Conservation (phyloP, 805 yeast species). For the Priceomyces castillae region DNA sequence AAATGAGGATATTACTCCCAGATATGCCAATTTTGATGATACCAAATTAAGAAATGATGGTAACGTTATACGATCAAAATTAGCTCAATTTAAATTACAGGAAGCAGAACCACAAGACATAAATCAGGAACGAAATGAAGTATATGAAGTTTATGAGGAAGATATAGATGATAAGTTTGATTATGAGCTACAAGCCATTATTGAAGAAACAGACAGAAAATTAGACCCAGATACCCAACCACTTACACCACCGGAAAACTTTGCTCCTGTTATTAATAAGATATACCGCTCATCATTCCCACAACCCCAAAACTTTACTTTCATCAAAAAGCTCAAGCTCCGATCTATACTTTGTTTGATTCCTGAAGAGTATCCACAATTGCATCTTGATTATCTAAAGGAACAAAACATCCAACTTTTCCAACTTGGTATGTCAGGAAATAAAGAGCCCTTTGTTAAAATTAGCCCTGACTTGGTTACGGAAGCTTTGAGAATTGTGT, state of each 20-base stretch:
- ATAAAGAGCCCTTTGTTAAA: slow-evolving; percentile 90
- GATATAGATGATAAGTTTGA: slow-evolving; percentile 43
- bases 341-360: slow-evolving; percentile 79
- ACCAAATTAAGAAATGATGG: slow-evolving; percentile 13
- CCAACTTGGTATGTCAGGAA: slow-evolving; percentile 93
- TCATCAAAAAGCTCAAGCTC: slow-evolving; percentile 58
- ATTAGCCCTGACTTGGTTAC: slow-evolving; percentile 65
- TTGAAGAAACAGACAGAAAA: slow-evolving; percentile 17
- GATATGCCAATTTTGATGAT: slow-evolving; percentile 12
- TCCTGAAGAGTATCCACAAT: slow-evolving; percentile 87
- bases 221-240: slow-evolving; percentile 13
- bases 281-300: slow-evolving; percentile 92
- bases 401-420: slow-evolving; percentile 63
- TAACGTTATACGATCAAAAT: slow-evolving; percentile 32
- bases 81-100: slow-evolving; percentile 25
- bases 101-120: slow-evolving; percentile 14
- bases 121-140: slow-evolving; percentile 29
- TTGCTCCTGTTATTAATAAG: slow-evolving; percentile 69
- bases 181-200: slow-evolving; percentile 18
- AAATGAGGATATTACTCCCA: slow-evolving; percentile 14
- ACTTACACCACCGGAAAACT: slow-evolving; percentile 82
- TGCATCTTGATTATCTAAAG: slow-evolving; percentile 62
- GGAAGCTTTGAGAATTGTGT: slow-evolving; percentile 74
- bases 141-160: slow-evolving; percentile 34
- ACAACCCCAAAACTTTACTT: slow-evolving; percentile 73